A percentile compares a stretch with the other conserved stretches of the same genome.
Conservation (phyloP, 108 stramenopile genomes). For the Seminavis robusta region DNA sequence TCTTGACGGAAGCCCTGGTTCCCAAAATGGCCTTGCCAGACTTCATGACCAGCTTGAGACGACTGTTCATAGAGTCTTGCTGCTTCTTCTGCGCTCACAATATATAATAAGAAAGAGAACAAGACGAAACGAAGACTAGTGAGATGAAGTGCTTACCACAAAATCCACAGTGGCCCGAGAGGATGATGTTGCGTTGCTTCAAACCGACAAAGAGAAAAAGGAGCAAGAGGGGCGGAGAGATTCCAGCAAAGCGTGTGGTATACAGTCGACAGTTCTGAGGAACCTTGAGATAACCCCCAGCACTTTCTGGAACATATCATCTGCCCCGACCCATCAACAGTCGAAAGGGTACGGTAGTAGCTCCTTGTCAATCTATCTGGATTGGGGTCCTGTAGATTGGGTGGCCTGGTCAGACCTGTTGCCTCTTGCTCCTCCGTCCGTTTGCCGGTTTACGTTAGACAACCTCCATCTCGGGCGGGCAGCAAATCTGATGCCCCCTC, state of each 20-base stretch:
- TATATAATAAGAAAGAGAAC: conserved; percentile 3
- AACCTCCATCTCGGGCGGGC: conserved; percentile 91
- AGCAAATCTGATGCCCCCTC: conserved; percentile 78
- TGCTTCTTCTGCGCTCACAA: conserved; percentile 65
- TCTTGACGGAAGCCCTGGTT: conserved; percentile 94
- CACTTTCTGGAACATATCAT: not conserved
- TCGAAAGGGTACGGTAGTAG: not conserved
- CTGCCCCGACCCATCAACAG: not conserved
- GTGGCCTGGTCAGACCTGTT: not conserved
- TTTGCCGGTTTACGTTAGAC: conserved; percentile 21
- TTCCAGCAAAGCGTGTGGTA: not conserved
- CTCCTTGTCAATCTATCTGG: not conserved
- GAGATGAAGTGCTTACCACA: not conserved
- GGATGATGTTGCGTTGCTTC: not conserved
- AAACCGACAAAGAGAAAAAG: not conserved
- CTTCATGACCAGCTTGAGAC: conserved; percentile 99
- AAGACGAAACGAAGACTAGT: not conserved
- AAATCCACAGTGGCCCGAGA: not conserved
- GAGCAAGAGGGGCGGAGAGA: too few species aligned
- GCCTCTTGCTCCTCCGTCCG: not conserved
- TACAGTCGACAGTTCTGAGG: not conserved
- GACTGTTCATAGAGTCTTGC: conserved; percentile 97
- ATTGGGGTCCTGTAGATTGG: not conserved
- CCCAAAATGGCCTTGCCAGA: conserved; percentile 96
- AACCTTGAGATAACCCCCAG: not conserved